phyloP scores from a whole-genome alignment of 331 rosid species.

The Rhamnella rubrinervis region DNA sequence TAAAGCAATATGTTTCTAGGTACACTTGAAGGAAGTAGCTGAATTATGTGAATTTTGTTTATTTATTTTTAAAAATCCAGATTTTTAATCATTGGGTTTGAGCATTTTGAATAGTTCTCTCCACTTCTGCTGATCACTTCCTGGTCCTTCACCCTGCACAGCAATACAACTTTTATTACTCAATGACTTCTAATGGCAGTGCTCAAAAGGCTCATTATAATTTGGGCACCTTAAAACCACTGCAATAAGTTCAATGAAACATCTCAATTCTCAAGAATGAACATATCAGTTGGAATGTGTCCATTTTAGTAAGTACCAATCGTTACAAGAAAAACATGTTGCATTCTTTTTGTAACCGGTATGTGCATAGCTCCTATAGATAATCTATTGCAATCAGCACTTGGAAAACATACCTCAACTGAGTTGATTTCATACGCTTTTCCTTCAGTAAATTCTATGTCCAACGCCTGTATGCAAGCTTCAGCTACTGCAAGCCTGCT shows the following conservation, averaged over 20 bases:
- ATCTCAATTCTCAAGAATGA: too few species aligned
- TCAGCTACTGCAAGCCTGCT: conserved; percentile 93
- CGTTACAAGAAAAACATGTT: too few species aligned
- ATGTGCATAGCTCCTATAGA: neutral
- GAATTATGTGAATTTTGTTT: too few species aligned
- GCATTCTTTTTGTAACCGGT: neutral
- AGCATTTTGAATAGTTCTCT: conserved; percentile 59
- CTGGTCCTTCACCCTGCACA: conserved; percentile 89
- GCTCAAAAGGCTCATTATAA: neutral
- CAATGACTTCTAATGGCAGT: neutral
- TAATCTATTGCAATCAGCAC: conserved; percentile 14
- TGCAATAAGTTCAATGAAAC: too few species aligned
- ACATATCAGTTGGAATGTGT: too few species aligned
- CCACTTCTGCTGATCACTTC: conserved; percentile 69
- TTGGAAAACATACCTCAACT: conserved; percentile 59
- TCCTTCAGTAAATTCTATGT: conserved; percentile 76
- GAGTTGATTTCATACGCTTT: conserved; percentile 74
- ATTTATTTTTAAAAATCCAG: too few species aligned
- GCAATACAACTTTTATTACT: conserved; percentile 4
- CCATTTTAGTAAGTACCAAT: too few species aligned
- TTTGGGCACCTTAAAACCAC: too few species aligned
- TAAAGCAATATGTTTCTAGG: neutral
- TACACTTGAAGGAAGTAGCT: neutral
- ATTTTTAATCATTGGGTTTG: neutral
- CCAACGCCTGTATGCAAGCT: conserved; percentile 90